phyloP scores from a whole-genome alignment of 441 rosid species.

The Adansonia madagascariensis region DNA sequence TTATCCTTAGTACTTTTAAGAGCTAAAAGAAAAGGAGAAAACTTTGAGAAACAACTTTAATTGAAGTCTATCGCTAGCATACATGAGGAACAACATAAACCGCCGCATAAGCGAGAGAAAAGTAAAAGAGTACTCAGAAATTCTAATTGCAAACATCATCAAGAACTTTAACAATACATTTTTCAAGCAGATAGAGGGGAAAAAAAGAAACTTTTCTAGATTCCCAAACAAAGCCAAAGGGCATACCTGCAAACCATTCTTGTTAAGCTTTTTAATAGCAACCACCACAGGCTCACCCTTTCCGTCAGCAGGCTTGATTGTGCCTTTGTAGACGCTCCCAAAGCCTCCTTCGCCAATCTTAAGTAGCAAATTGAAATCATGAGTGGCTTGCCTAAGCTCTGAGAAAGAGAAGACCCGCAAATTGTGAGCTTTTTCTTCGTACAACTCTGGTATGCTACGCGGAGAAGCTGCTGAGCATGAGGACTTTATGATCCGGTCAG shows the following conservation, averaged over 20 bases:
- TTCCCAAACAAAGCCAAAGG: not conserved
- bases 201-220: not conserved
- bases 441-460: constrained; percentile 64
- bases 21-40: not conserved
- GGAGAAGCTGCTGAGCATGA: constrained; percentile 61
- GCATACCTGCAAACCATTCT: constrained; percentile 61
- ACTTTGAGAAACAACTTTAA: not conserved
- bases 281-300: constrained; percentile 40
- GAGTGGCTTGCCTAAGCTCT: constrained; percentile 72
- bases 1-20: not conserved
- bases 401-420: constrained; percentile 62
- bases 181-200: no score
- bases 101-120: no score
- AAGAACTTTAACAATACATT: no score
- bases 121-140: not conserved
- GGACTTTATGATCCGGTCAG: constrained; percentile 42
- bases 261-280: constrained; percentile 66
- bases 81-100: no score
- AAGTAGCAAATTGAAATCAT: constrained; percentile 57
- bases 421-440: constrained; percentile 61
- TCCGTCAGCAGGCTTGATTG: constrained; percentile 44
- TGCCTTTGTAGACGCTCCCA: constrained; percentile 71
- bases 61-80: not conserved
- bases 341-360: constrained; percentile 94
- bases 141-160: not conserved